Base-by-base conservation (phyloP, 495 filamentous ascomycete genomes). In the Penicillium roqueforti region DNA sequence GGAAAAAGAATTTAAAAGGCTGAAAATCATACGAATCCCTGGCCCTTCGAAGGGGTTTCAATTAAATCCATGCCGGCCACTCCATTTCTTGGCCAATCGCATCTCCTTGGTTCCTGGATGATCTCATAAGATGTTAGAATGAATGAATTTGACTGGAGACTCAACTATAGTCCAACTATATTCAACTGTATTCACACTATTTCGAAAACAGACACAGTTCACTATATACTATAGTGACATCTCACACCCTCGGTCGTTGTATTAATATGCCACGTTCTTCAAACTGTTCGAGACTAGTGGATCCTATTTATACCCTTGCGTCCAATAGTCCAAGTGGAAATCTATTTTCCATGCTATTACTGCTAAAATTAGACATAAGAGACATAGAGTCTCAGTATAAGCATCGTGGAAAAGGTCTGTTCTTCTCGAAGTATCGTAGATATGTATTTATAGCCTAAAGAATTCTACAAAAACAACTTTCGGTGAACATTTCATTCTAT, bases 401-500 rank as follows among this genome's bases (percentile, higher is more conserved):
- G n/a, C n/a, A n/a, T n/a, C n/a, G n/a, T n/a, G n/a, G n/a, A n/a
- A n/a, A n/a, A n/a, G n/a, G n/a, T n/a, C n/a, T n/a, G n/a, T n/a
- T n/a, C n/a, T n/a, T n/a, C n/a, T n/a, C n/a, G n/a, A n/a, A n/a
- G n/a, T n/a, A n/a, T n/a, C n/a, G n/a, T n/a, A n/a, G n/a, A n/a
- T n/a, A 29, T 26, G 25, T 26, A 11, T 16, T 16, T 36, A 16
- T n/a, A 36, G 2, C 32, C 14, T 36, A n/a, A n/a, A n/a, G n/a
- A 16, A 36, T 36, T 8, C 6, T 16, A 36, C n/a, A 8, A n/a
- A n/a, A 6, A 36, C 11, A 4, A 18, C 20, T 52, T 59, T 65
- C 59, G 62, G 62, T 51, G 56, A 62, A 62, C 50, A 65, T 55
- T 64, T 59, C 59, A 62, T 57, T 65, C 62, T 65, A 65, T 59